Conservation (phyloP, 1,284 basidiomycete genomes). For the Naganishia cerealis region DNA sequence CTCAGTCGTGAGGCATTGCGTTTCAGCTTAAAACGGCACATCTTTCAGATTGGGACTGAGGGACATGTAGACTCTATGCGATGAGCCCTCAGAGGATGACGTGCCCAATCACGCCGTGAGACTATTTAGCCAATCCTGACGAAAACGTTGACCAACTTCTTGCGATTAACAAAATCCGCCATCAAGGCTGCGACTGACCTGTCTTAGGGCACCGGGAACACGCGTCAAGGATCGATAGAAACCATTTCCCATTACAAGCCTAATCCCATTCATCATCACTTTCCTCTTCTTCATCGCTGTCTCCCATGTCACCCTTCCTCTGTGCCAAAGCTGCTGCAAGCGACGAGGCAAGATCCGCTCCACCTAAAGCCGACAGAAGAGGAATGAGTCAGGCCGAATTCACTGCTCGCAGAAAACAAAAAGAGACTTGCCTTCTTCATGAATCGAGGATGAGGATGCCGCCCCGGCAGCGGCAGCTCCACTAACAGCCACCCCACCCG, state of each 20-base stretch:
- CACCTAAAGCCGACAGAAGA: conserved; percentile 35
- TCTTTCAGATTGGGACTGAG: no score
- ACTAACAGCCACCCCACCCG: conserved; percentile 51
- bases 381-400: background rate
- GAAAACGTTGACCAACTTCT: no score
- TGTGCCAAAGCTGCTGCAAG: conserved; percentile 68
- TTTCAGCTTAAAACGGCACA: no score
- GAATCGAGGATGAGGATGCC: conserved; percentile 25
- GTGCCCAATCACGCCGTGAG: no score
- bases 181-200: no score
- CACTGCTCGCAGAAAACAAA: background rate
- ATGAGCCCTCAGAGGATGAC: no score
- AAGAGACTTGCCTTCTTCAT: conserved; percentile 39
- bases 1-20: no score
- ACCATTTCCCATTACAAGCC: background rate
- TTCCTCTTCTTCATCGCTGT: conserved; percentile 84
- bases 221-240: background rate
- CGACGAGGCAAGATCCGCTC: conserved; percentile 65
- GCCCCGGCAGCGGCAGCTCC: conserved; percentile 39
- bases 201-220: no score
- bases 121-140: no score
- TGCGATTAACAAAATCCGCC: no score
- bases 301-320: conserved; percentile 85
- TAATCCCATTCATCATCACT: conserved; percentile 84
- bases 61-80: no score